Evolutionary conservation across 768 basidiomycete species (phyloP), one percentile per base, ranked within the genome.

Genomic region (Mycena rebaudengoi): DNA sequence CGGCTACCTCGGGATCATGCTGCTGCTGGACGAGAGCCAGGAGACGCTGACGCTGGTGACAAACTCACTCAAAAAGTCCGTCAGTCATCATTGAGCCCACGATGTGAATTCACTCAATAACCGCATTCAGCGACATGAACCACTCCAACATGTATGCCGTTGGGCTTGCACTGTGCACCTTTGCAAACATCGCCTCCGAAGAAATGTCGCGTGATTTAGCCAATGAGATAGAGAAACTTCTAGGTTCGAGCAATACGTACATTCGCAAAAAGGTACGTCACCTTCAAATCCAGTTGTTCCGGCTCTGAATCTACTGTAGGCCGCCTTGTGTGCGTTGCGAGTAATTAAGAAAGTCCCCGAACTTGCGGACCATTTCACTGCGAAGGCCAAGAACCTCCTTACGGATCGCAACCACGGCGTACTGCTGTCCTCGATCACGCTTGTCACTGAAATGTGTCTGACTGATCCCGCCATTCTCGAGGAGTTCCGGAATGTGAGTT

Each of bases 131-230:
- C 80, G 98, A 99, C 79, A 94, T 99, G 95, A 99, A 99, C 77
- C 96, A 98, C 76, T 91, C 96, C 2, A 98, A 98, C 78, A 98
- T 98, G 94, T 99, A 98, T 76, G 94, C 93, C 4, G 98, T 99
- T 25, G 98, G 98, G 7, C 86, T 99, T 58, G 97, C 96, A 2
- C 87, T 99, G 33, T 98, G 96, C 72, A 99, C 98, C 0, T 99
- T 99, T 73, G 98, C 97, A 61, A 98, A 99, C 73, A 99, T 99
- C 69, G 95, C 98, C 11, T 98, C 96, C 20, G 98, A 99, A 78
- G 98, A 99, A 79, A 99, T 99, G 98, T 96, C 97, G 28, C 89
- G 98, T 66, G 98, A 99, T 83, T 83, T 99, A 68, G 93, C 92
- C 55, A 97, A 98, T 71, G 98, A 99, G 81, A 93, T 99, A 68